Conservation (phyloP, 2,329 filamentous ascomycete genomes). For the Helicocarpus griseus region DNA sequence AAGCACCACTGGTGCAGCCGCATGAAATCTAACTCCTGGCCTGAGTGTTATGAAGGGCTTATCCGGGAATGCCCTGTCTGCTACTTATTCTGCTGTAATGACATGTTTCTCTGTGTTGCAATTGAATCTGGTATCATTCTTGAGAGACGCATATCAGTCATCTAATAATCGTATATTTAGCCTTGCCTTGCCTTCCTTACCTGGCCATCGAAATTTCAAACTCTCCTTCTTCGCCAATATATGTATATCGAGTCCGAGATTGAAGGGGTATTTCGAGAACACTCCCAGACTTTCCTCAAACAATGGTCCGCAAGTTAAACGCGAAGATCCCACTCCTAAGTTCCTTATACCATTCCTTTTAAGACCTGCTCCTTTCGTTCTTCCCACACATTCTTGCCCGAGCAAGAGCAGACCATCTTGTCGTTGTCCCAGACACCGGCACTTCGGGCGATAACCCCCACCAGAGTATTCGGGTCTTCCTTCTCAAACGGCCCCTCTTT, state of each 20-base stretch:
- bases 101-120: background rate
- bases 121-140: background rate
- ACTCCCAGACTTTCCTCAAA: background rate
- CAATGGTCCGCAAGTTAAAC: background rate
- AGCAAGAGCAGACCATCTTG: constrained; percentile 96
- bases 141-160: background rate
- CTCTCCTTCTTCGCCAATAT: background rate
- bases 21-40: background rate
- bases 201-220: background rate
- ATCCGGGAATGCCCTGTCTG: background rate
- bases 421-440: constrained; percentile 99
- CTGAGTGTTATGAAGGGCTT: background rate
- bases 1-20: background rate
- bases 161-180: background rate
- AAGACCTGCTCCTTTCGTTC: constrained; percentile 82
- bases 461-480: constrained; percentile 76
- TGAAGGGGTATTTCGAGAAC: background rate
- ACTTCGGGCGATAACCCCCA: constrained; percentile 88
- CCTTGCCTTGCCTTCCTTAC: background rate
- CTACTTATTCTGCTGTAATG: background rate
- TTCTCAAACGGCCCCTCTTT: constrained; percentile 49
- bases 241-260: too few relatives aligned
- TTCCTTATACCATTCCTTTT: constrained; percentile 73
- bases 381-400: constrained; percentile 96
- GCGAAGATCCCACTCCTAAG: background rate